Evolutionary conservation across 805 yeast genomes (phyloP), one percentile per base, ranked within the genome.

Genomic region (Torulaspora delbrueckii): DNA sequence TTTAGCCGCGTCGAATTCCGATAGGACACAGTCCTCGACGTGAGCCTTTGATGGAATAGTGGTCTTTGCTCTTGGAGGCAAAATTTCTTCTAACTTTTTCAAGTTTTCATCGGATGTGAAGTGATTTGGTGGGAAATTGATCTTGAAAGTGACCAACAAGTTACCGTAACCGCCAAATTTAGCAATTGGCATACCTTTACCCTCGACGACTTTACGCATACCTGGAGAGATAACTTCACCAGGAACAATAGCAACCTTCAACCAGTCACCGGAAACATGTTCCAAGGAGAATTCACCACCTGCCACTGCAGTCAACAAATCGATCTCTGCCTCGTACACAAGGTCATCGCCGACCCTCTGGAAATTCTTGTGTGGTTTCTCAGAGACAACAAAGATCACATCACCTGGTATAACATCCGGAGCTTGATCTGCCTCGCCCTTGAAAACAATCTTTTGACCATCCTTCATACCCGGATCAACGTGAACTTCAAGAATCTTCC

Each of bases 401-500:
- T 93, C 99, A 68, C 99, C 99, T 25, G 99, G 96, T 50, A 89
- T 81, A 48, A 87, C 77, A 67, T 85, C 89, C 51, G 98, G 98
- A 55, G 85, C 93, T 71, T 91, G 96, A 71, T 93, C 99, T 62
- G 97, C 97, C 74, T 91, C 97, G 56, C 97, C 98, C 58, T 81
- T 76, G 74, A 91, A 93, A 5, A 81, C 86, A 58, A 93, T 78
- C 71, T 81, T 82, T 73, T 91, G 96, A 49, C 96, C 96, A 62
- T 88, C 85, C 63, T 76, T 82, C 97, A 91, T 91, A 74, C 99
- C 99, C 60, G 95, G 93, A 66, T 88, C 96, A 63, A 93, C 79
- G 71, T 90, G 87, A 46, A 93, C 97, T 71, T 89, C 93, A 63
- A 93, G 74, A 49, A 93, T 83, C 77, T 93, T 91, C 74, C 96